A percentile compares a stretch with the other conserved stretches of the same genome.
These are phyloP conservation scores for Corymbia citriodora DNA, from an alignment of 441 rosid genomes.

Conservation along the genomic window DNA sequence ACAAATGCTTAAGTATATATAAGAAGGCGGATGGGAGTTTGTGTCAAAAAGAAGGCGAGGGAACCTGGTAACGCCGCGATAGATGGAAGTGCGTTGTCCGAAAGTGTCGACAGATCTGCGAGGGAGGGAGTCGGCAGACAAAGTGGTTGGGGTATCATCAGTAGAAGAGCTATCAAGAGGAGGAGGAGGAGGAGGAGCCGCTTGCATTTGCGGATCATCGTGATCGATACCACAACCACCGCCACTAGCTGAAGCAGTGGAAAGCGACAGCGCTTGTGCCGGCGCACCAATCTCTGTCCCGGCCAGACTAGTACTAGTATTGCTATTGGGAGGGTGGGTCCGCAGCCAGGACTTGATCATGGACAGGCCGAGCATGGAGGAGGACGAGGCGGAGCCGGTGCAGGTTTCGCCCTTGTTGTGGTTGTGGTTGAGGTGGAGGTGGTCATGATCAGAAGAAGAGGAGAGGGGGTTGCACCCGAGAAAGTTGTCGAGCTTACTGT, in stretches of 20 bases:
- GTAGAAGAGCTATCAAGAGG: background rate
- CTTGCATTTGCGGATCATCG: conserved; percentile 11
- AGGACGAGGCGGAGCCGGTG: background rate
- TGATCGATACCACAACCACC: conserved; percentile 13
- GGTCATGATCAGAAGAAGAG: conserved; percentile 12
- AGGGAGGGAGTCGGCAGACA: background rate
- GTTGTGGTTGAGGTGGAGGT: conserved; percentile 6
- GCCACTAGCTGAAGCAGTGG: background rate
- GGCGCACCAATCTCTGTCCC: conserved; percentile 12
- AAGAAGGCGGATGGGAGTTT: background rate
- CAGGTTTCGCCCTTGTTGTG: conserved; percentile 19
- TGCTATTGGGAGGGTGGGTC: conserved; percentile 26
- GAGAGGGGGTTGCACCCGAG: conserved; percentile 51
- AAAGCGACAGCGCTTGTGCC: conserved; percentile 13
- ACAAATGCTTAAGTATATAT: background rate
- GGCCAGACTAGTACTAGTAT: conserved; percentile 7
- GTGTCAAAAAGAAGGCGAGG: background rate
- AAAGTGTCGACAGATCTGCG: conserved; percentile 2
- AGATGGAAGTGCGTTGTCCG: conserved; percentile 8
- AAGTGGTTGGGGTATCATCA: background rate
- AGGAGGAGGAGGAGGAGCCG: conserved; percentile 43
- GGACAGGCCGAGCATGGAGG: conserved; percentile 47
- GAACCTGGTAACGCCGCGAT: conserved; percentile 10
- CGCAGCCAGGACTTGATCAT: conserved; percentile 79
- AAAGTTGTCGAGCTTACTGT: conserved; percentile 75